Evolutionary conservation across 2,329 filamentous ascomycete species (phyloP), one percentile per base, ranked within the genome.

Genomic region (Blastomyces silverae): DNA sequence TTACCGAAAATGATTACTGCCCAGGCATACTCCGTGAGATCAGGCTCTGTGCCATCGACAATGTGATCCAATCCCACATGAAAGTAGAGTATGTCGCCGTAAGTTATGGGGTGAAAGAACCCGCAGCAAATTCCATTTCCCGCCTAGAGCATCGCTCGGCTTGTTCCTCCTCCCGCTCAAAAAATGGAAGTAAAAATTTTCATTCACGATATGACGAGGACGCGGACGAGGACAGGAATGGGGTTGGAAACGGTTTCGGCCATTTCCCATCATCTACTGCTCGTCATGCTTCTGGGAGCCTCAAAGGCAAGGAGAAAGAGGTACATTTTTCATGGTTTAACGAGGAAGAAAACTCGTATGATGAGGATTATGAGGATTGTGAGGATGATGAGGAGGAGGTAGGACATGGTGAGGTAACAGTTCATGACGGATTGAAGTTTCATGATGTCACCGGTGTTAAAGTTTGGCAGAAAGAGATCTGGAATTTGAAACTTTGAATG

Each of bases 401-500:
- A 28, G 34, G 39, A 10, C 52, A 17, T 37, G 31, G 31, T n/a
- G 25, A 34, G 39, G 46, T 65, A n/a, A 31, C 44, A 48, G 46
- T 64, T 20, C 22, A 62, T 44, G 62, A 62, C 7, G 61, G 62
- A 48, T 34, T 66, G 39, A 67, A 67, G 37, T n/a, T 68, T n/a
- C 37, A 65, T 28, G 67, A 71, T 4, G 66, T 68, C 42, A 22
- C 28, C 5, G 70, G 67, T 22, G 64, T 72, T 58, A 71, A 69
- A 60, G 68, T 73, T 60, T 73, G 71, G 71, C 62, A 71, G 53
- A 69, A 67, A 55, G 67, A 68, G 17, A 64, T 67, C 11, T 73
- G 70, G 67, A 53, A 62, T 52, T 63, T 68, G 25, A 72, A 48
- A 56, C 64, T 71, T 7, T 71, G 63, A 70, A 70, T 58, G 25